A percentile compares a stretch with the other conserved stretches of the same genome.
phyloP scores from a whole-genome alignment of 208 protist genomes.

The Crithidia fasciculata region DNA sequence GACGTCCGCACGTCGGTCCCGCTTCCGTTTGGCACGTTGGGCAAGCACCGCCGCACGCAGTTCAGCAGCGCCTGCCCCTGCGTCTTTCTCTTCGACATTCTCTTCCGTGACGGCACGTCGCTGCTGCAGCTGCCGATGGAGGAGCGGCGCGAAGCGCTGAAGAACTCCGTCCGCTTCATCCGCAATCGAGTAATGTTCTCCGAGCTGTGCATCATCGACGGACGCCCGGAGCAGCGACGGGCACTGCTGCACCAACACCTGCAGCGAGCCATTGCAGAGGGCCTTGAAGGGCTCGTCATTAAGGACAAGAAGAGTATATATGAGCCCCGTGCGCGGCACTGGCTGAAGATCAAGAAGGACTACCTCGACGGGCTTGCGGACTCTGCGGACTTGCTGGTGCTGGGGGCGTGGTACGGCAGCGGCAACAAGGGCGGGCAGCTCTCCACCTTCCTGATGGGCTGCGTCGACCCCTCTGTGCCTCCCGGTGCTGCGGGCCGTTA shows the following conservation, averaged over 20 bases:
- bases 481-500: conserved; percentile 35
- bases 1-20: conserved; percentile 64
- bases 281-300: conserved; percentile 81
- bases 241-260: conserved; percentile 53
- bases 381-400: conserved; percentile 78
- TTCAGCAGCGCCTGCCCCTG: conserved; percentile 72
- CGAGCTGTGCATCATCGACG: conserved; percentile 58
- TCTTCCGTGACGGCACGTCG: conserved; percentile 70
- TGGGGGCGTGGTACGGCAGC: conserved; percentile 86
- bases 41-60: conserved; percentile 73
- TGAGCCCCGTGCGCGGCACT: conserved; percentile 78
- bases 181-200: conserved; percentile 63
- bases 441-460: conserved; percentile 80
- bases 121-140: conserved; percentile 42
- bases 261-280: conserved; percentile 63
- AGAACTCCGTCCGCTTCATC: conserved; percentile 37
- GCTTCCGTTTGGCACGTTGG: conserved; percentile 88
- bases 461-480: conserved; percentile 42
- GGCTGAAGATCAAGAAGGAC: conserved; percentile 93
- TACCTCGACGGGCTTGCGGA: conserved; percentile 85
- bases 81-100: conserved; percentile 89
- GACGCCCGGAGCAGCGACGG: conserved; percentile 32
- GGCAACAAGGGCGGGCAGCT: conserved; percentile 73
- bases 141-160: conserved; percentile 45
- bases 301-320: conserved; percentile 79